Evolutionary conservation across 805 yeast genomes (phyloP), one percentile per base, ranked within the genome.

Genomic region (Crinitomyces ghanaensis): DNA sequence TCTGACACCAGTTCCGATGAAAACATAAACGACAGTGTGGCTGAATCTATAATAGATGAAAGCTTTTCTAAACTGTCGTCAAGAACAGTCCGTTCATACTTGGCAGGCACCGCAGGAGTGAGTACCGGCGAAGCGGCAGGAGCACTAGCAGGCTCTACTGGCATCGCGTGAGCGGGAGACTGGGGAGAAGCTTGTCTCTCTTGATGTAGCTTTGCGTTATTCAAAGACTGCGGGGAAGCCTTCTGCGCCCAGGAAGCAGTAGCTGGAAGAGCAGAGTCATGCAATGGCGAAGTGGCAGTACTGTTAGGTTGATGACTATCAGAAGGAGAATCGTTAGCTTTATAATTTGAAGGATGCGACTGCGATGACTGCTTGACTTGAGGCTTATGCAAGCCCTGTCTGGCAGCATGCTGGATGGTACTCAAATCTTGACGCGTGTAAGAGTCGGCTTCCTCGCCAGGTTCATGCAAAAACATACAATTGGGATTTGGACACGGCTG

Each of bases 361-460:
- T 28, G 17, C 5, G 31, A 28, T 8, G 19, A 20, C 21, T 12
- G 27, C 17, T 26, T 38, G 20, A 33, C 25, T 16, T 33, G 33
- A 18, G 39, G 41, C 16, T 37, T 27, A 14, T 28, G 35, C 21
- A 34, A 26, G 9, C 42, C 50, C 29, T 54, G 58, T 14, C 57
- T 39, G 17, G 60, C 60, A 15, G 60, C 56, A 37, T 59, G 63
- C 42, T 58, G 63, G 53, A 81, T 78, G 3, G 91, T 80, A 4
- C 85, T 74, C 49, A 82, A 65, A 50, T 82, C 93, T 51, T 82
- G 85, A 34, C 95, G 75, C 18, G 94, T 83, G 60, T 82, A 88
- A 7, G 94, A 80, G 50, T 91, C 98, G 2, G 97, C 97, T 57
- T 91, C 98, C 63, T 91, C 99, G 38, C 99, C 98, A 5, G 98